Percentiles rank a stretch among this genome's conserved stretches.
Conservation (phyloP, 192 early-diverging fungal species). For the Podila verticillata region DNA sequence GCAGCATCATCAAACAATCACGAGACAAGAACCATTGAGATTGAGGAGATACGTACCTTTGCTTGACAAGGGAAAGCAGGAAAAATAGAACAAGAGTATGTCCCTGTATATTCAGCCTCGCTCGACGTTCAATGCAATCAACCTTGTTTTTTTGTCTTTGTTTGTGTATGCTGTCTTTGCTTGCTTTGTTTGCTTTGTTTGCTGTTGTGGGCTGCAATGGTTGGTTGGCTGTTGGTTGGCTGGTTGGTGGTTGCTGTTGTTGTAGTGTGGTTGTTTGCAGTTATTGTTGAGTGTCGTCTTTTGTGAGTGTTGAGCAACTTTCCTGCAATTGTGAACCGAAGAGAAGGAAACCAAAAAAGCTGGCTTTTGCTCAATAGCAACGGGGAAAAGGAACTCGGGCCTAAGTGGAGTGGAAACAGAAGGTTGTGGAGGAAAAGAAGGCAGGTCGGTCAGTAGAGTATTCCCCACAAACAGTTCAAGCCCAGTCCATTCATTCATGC, state of each 20-base stretch:
- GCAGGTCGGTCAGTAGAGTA: too few species aligned
- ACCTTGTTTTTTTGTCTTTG: neutral
- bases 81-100: neutral
- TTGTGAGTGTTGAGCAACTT: neutral
- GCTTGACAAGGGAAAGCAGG: neutral
- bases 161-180: neutral
- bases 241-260: neutral
- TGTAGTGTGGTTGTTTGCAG: too few species aligned
- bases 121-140: neutral
- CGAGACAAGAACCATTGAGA: neutral
- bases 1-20: neutral
- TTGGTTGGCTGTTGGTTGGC: too few species aligned
- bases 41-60: neutral
- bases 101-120: neutral
- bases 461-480: too few species aligned
- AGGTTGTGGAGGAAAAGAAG: too few species aligned
- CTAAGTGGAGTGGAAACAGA: neutral
- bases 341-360: neutral
- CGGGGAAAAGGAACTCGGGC: neutral
- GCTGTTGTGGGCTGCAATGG: neutral
- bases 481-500: too few species aligned
- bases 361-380: neutral
- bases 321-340: too few species aligned
- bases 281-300: neutral
- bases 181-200: neutral